Evolutionary conservation across 371 early-diverging fungal genomes (phyloP).

Genomic region (Mortierella sp.): DNA sequence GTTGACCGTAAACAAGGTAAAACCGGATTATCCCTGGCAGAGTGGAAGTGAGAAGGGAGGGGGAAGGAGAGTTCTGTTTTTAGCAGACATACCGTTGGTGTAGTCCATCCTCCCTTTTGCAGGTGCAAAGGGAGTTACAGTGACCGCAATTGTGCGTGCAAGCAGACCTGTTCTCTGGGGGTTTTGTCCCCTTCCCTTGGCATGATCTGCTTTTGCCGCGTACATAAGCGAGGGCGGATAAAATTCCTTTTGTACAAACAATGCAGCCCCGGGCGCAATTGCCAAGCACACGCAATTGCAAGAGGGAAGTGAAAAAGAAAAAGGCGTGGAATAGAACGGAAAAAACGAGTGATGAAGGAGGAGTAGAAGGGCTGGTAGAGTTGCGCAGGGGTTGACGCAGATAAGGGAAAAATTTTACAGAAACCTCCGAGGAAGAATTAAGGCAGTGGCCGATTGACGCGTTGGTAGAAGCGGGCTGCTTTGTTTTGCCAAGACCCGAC

Average conservation of each 20-base stretch:
- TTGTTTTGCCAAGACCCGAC: too few species aligned
- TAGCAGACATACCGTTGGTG: neutral
- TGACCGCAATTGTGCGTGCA: constrained; percentile 3
- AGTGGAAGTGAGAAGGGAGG: too few species aligned
- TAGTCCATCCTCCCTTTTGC: neutral
- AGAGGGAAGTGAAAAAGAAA: neutral
- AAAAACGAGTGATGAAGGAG: too few species aligned
- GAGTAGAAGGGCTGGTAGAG: too few species aligned
- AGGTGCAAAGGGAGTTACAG: neutral
- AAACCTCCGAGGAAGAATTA: too few species aligned
- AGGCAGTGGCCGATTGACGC: too few species aligned
- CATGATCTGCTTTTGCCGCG: neutral
- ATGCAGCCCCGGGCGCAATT: neutral
- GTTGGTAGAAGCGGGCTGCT: too few species aligned
- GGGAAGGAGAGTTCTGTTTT: neutral
- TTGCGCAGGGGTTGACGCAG: neutral
- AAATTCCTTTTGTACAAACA: neutral
- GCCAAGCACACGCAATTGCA: neutral
- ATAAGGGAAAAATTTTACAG: too few species aligned
- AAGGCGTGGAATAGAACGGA: neutral
- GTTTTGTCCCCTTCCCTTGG: neutral
- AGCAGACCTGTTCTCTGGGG: too few species aligned
- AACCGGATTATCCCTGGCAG: neutral
- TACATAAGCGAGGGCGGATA: neutral
- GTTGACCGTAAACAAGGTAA: neutral